Evolutionary conservation across 78 protist genomes (phyloP), one percentile per base, ranked within the genome.

Genomic region (Andalucia godoyi): DNA sequence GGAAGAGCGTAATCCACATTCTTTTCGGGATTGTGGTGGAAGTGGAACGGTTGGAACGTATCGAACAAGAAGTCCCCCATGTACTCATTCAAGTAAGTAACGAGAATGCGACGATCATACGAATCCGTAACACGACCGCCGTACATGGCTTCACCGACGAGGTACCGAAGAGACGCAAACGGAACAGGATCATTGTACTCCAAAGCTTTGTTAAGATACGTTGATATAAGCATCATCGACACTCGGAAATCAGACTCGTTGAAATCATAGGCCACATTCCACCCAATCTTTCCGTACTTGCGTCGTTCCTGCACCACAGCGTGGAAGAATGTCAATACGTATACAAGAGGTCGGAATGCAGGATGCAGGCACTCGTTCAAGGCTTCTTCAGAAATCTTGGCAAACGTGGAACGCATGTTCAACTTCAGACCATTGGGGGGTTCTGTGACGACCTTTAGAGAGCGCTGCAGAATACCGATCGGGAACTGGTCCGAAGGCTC

Each of bases 61-160:
- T 89, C 95, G 33, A 89, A 89, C 29, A 93, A 49, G 74, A 93
- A 89, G 75, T 93, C 94, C 25, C 97, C 97, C 55, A 92, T 54
- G 85, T 84, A 92, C 85, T 92, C 97, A 25, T 84, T 58, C 36
- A 88, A 32, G 74, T 92, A 92, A n/a, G 92, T 85, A 10, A n/a
- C 57, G 25, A 92, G 69, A 32, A 92, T 54, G 9, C 93, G 70
- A 1, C 97, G 74, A 66, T 92, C 97, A n/a, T 25, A 79, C 64
- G 34, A 53, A 76, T 86, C 92, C 2, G 89, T 82, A 8, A 88
- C 94, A 0, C 97, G 72, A 8, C 97, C 97, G 27, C 97, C 97
- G 71, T 92, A 92, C 93, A 92, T 88, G 34, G 76, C 97, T 66
- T 86, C 91, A 33, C 92, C 95, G 0, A 86, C 60, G n/a, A 92